A percentile compares a stretch with the other conserved stretches of the same genome.
These are phyloP conservation scores for Melampsora americana DNA, from an alignment of 1,284 basidiomycete genomes.

Conservation along the genomic window DNA sequence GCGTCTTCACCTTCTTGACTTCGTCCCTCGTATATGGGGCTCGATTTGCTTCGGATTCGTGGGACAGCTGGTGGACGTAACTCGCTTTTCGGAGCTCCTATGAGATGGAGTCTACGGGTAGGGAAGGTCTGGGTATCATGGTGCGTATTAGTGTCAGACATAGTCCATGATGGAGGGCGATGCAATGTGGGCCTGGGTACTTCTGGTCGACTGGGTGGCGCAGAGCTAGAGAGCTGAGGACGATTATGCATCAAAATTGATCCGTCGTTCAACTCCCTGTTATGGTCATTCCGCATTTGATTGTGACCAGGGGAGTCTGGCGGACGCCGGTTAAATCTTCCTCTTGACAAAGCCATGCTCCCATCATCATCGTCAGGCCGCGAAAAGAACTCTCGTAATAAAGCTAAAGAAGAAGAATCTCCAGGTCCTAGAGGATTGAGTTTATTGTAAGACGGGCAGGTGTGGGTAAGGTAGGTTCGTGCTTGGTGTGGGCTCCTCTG, in stretches of 20 bases:
- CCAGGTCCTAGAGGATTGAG: background rate
- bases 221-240: background rate
- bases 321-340: background rate
- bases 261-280: too few relatives aligned
- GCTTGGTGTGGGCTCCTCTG: too few relatives aligned
- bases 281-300: too few relatives aligned
- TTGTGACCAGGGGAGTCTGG: background rate
- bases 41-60: too few relatives aligned
- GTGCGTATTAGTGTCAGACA: too few relatives aligned
- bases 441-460: background rate
- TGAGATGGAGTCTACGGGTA: too few relatives aligned
- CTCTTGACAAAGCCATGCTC: background rate
- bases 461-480: background rate
- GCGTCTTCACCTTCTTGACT: too few relatives aligned
- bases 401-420: background rate
- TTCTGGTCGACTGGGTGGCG: background rate
- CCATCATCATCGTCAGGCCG: background rate
- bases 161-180: background rate
- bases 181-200: background rate
- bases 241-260: background rate
- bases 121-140: too few relatives aligned
- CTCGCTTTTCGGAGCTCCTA: too few relatives aligned
- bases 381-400: slow-evolving; percentile 1
- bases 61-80: too few relatives aligned
- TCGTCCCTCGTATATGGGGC: too few relatives aligned